Conservation (phyloP, 768 basidiomycete genomes). For the Pleurotus tuoliensis region DNA sequence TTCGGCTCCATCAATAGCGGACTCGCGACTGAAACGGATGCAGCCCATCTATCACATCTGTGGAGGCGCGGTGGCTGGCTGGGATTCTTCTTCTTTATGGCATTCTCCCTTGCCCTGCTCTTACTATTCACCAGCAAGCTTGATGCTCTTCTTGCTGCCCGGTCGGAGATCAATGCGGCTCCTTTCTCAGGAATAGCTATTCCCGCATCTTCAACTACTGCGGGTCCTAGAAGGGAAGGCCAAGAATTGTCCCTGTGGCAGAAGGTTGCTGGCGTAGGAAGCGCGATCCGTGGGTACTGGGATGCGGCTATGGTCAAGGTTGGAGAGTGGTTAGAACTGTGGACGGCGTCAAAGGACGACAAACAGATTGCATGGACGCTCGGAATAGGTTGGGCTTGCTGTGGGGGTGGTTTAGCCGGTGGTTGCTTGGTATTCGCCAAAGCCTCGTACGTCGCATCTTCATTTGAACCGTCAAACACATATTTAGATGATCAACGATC, state of each 20-base stretch:
- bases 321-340: conserved; percentile 61
- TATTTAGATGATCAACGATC: conserved; percentile 8
- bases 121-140: conserved; percentile 70
- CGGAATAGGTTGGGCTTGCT: conserved; percentile 92
- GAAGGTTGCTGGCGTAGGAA: conserved; percentile 2
- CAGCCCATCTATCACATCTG: conserved; percentile 70
- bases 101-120: conserved; percentile 58
- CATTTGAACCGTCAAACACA: not conserved
- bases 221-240: conserved; percentile 1
- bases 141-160: conserved; percentile 65
- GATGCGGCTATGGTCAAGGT: conserved; percentile 44
- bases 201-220: not conserved
- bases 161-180: conserved; percentile 63
- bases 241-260: not conserved
- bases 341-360: conserved; percentile 80
- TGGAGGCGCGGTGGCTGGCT: conserved; percentile 91
- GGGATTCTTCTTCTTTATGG: conserved; percentile 82
- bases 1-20: conserved; percentile 85
- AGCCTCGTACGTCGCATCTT: conserved; percentile 47
- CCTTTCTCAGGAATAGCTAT: conserved; percentile 41
- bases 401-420: conserved; percentile 88
- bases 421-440: conserved; percentile 82
- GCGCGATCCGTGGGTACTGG: conserved; percentile 36
- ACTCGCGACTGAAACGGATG: conserved; percentile 68
- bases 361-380: conserved; percentile 85